Conservation (phyloP, 345 rosid species). For the rapeseed (Brassica napus) region Da-Ae NC_063440.1:12145001-12145500, state of each 20-base stretch:
- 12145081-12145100: slow-evolving; percentile 44
- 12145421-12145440: no score
- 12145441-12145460: no score
- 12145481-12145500: no score
- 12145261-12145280: not conserved
- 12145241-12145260: not conserved
- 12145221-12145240: not conserved
- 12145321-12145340: no score
- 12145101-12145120: slow-evolving; percentile 24
- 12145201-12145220: not conserved
- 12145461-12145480: no score
- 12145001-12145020: slow-evolving; percentile 42
- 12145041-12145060: slow-evolving; percentile 25
- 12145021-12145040: slow-evolving; percentile 36
- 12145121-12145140: slow-evolving; percentile 17
- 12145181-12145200: not conserved
- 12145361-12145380: no score
- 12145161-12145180: slow-evolving; percentile 35
- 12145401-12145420: no score
- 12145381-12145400: no score
- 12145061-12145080: slow-evolving; percentile 35
- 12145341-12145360: no score
- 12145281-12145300: not conserved
- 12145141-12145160: slow-evolving; percentile 20
- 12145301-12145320: no score